Evolutionary conservation across 169 alveolate genomes (phyloP), one percentile per base, ranked within the genome.

Genomic region (Eimeria acervulina): DNA sequence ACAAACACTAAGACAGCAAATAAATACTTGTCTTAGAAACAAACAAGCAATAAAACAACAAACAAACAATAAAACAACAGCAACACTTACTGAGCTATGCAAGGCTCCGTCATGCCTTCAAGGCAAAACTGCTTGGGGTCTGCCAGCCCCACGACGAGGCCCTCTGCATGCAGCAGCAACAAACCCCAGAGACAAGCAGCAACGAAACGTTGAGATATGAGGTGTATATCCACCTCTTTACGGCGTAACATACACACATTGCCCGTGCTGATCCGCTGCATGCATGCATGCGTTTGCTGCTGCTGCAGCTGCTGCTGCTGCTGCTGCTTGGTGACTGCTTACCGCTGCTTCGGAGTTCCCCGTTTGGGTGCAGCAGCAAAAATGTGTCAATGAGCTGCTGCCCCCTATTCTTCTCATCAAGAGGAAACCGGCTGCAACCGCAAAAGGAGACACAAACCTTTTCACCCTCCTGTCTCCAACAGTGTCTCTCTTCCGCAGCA

Each of bases 321-420:
- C 36, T 61, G 72, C 36, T 61, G 72, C 72, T n/a, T 4, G 4
- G 12, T 61, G 72, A 1, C 15, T 19, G 91, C 90, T 1, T 21
- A 83, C 91, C 91, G 72, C 74, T 83, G 91, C 91, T 83, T 26
- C 47, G 74, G 19, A 83, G 23, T 31, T 83, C 74, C 21, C 91
- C 91, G 74, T 83, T 83, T 5, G 91, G 91, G 28, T 47, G 74
- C n/a, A 83, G 66, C 76, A 51, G 44, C 91, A 83, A 23, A 19
- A 83, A 83, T 40, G 91, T 83, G 59, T 83, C 91, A n/a, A 83
- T 52, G 13, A 7, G 52, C 26, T 17, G 47, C 91, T 83, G 72
- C 31, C 74, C 74, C 15, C 4, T 38, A 38, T 83, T 83, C 74
- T 83, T 83, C 74, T 83, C 91, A 38, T 83, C 91, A 12, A 83